phyloP scores from a whole-genome alignment of 495 filamentous ascomycete species.

The Penicillium tannophilum region DNA sequence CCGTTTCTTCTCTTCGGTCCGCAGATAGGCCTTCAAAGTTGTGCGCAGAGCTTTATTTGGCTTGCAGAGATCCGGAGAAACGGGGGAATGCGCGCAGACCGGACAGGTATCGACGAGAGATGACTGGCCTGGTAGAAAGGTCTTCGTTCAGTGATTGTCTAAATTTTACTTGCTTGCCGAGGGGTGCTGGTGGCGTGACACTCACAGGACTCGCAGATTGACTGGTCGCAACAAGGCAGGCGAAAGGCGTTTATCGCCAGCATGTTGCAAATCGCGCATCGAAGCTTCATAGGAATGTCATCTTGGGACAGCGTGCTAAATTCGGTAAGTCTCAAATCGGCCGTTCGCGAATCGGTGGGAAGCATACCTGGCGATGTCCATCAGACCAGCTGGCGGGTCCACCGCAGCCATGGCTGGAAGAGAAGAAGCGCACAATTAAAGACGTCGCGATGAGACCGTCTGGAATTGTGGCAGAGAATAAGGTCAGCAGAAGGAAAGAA shows the following conservation, averaged over 20 bases:
- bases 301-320: slow-evolving; percentile 74
- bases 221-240: slow-evolving; percentile 92
- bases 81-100: slow-evolving; percentile 86
- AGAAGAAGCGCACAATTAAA: slow-evolving; percentile 7
- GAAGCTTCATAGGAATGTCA: slow-evolving; percentile 90
- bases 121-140: slow-evolving; percentile 61
- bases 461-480: background rate
- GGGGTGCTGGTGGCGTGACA: slow-evolving; percentile 4
- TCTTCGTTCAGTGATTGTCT: slow-evolving; percentile 24
- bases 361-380: slow-evolving; percentile 50
- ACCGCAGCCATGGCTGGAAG: slow-evolving; percentile 38
- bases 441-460: slow-evolving; percentile 1
- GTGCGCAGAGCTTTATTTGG: slow-evolving; percentile 84
- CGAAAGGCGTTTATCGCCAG: slow-evolving; percentile 89
- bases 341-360: background rate
- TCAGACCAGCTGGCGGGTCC: slow-evolving; percentile 45
- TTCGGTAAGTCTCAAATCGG: slow-evolving; percentile 3
- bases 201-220: slow-evolving; percentile 90
- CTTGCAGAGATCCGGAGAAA: slow-evolving; percentile 83
- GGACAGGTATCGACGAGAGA: slow-evolving; percentile 81
- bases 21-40: slow-evolving; percentile 85
- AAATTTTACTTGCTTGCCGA: background rate
- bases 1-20: slow-evolving; percentile 83
- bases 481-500: background rate
- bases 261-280: slow-evolving; percentile 90